phyloP scores from a whole-genome alignment of 2,329 filamentous ascomycete genomes.

The Akanthomyces dipterigenus region DNA sequence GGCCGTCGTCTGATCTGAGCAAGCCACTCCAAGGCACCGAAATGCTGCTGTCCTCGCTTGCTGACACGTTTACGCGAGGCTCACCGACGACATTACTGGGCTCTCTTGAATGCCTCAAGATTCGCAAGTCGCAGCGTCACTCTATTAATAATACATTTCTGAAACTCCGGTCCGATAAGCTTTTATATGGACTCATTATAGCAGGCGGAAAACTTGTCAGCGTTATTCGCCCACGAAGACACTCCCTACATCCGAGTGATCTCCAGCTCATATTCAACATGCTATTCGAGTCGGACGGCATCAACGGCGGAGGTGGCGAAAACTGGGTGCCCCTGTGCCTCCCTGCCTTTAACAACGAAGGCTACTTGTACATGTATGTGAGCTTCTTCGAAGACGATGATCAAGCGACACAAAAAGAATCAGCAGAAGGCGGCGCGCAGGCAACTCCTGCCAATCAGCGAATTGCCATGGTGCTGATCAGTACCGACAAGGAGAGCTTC shows the following conservation, averaged over 20 bases:
- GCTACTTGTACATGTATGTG: slow-evolving; percentile 98
- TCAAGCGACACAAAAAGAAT: slow-evolving; percentile 22
- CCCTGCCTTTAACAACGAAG: slow-evolving; percentile 93
- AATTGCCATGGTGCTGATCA: slow-evolving; percentile 89
- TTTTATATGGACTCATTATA: slow-evolving; percentile 90
- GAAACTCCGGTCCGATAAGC: slow-evolving; percentile 65
- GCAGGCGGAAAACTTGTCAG: slow-evolving; percentile 90
- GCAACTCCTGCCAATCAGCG: slow-evolving; percentile 56
- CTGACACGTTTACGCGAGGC: slow-evolving; percentile 89
- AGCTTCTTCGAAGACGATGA: slow-evolving; percentile 72
- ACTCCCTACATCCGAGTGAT: slow-evolving; percentile 92
- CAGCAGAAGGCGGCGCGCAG: slow-evolving; percentile 49
- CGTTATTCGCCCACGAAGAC: slow-evolving; percentile 87
- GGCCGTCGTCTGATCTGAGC: slow-evolving; percentile 89
- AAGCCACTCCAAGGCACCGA: slow-evolving; percentile 89
- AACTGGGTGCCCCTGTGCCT: slow-evolving; percentile 97
- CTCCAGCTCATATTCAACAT: slow-evolving; percentile 98
- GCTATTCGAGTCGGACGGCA: slow-evolving; percentile 90
- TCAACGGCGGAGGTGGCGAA: slow-evolving; percentile 85
- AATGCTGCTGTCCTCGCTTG: slow-evolving; percentile 79
- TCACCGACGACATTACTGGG: slow-evolving; percentile 85
- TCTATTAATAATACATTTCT: slow-evolving; percentile 82
- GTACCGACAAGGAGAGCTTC: slow-evolving; percentile 87
- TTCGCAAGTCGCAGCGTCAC: slow-evolving; percentile 81
- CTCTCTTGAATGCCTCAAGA: slow-evolving; percentile 84